phyloP scores from a whole-genome alignment of 2,329 filamentous ascomycete genomes.

The Verticillium albo-atrum region DNA sequence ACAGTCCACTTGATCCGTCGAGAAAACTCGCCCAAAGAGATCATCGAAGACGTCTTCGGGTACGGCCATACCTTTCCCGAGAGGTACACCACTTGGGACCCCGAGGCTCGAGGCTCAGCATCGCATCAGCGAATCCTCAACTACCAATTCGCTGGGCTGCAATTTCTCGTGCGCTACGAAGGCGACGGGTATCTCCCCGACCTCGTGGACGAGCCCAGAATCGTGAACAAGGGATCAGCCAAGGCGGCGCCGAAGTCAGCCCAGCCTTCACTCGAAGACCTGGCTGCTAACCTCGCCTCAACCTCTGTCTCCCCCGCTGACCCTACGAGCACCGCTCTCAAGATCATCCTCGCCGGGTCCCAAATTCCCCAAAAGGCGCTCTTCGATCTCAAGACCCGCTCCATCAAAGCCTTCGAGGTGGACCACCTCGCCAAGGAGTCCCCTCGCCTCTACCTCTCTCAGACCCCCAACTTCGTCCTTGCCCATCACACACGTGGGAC shows the following conservation, averaged over 20 bases:
- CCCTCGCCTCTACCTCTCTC: slow-evolving; percentile 36
- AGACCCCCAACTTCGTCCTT: slow-evolving; percentile 33
- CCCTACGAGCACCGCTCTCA: neutral
- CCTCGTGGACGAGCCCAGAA: neutral
- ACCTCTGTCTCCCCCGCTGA: neutral
- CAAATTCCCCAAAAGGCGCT: slow-evolving; percentile 23
- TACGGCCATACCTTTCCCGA: slow-evolving; percentile 66
- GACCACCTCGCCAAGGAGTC: slow-evolving; percentile 29
- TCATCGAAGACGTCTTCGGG: slow-evolving; percentile 50
- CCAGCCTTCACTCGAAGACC: neutral
- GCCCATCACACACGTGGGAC: slow-evolving; percentile 31
- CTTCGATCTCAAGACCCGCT: slow-evolving; percentile 42
- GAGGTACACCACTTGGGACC: slow-evolving; percentile 60
- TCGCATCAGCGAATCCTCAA: slow-evolving; percentile 59
- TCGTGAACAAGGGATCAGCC: neutral
- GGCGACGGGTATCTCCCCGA: slow-evolving; percentile 48
- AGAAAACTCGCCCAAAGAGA: slow-evolving; percentile 54
- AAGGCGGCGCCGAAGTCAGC: neutral
- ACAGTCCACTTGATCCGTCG: slow-evolving; percentile 61
- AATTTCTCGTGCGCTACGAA: slow-evolving; percentile 50
- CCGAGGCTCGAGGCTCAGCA: slow-evolving; percentile 44
- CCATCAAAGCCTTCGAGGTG: slow-evolving; percentile 14
- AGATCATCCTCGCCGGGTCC: slow-evolving; percentile 15
- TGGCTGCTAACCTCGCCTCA: neutral
- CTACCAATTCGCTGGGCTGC: slow-evolving; percentile 52